phyloP scores from a whole-genome alignment of 148 eudicot genomes.

The Arctostaphylos glauca region DNA sequence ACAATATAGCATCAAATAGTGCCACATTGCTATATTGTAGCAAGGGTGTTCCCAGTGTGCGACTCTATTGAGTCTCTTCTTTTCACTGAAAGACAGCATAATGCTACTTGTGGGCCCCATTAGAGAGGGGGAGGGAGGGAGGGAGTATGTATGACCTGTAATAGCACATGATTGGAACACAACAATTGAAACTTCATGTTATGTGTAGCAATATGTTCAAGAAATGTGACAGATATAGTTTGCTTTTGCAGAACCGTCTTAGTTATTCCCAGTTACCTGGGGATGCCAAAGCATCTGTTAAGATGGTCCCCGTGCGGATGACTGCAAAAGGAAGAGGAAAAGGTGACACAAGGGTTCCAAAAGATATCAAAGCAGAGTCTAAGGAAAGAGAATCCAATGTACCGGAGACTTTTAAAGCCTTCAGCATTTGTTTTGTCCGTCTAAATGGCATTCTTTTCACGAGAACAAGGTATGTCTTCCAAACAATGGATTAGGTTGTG shows the following conservation, averaged over 20 bases:
- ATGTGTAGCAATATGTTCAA: not conserved
- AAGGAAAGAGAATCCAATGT: conserved; percentile 44
- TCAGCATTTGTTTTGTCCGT: conserved; percentile 66
- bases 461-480: conserved; percentile 71
- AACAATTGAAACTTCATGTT: too few relatives aligned
- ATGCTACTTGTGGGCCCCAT: not conserved
- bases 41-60: not conserved
- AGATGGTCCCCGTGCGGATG: conserved; percentile 39
- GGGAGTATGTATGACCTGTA: too few relatives aligned
- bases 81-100: not conserved
- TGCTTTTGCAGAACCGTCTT: conserved; percentile 75
- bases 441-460: conserved; percentile 92
- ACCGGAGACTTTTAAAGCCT: conserved; percentile 51
- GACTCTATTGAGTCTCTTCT: not conserved
- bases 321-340: conserved; percentile 67
- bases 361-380: conserved; percentile 47
- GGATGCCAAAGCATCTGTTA: conserved; percentile 52
- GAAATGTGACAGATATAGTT: not conserved
- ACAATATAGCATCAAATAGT: not conserved
- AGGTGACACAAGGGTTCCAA: conserved; percentile 52
- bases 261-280: conserved; percentile 56
- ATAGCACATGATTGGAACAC: too few relatives aligned
- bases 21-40: too few relatives aligned
- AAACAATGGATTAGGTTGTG: not conserved
- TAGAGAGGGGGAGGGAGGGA: too few relatives aligned